phyloP scores from a whole-genome alignment of 306 rosid species.

The Ormosia emarginata region DNA sequence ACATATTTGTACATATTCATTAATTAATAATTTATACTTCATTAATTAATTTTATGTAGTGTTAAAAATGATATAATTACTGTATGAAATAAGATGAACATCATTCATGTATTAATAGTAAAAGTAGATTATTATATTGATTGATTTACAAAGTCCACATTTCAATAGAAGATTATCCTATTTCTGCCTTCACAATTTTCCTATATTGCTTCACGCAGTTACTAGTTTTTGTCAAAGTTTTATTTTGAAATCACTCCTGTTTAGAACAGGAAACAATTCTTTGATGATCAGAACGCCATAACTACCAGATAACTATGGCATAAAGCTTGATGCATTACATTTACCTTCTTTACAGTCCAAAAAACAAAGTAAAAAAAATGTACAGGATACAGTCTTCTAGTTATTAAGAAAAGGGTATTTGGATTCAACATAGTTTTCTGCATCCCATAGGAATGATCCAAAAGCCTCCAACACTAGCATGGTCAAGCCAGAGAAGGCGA shows the following conservation, averaged over 20 bases:
- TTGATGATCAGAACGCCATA: not conserved
- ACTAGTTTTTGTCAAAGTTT: not conserved
- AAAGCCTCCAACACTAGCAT: slow-evolving; percentile 88
- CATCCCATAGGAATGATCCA: slow-evolving; percentile 87
- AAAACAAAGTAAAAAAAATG: not conserved
- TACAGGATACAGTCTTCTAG: slow-evolving; percentile 21
- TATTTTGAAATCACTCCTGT: not conserved
- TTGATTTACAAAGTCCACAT: not conserved
- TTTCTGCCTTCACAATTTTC: not conserved
- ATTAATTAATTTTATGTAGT: no score
- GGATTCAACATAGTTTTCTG: slow-evolving; percentile 77
- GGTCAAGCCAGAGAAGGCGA: slow-evolving; percentile 67
- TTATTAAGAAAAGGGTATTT: slow-evolving; percentile 65
- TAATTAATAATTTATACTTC: no score
- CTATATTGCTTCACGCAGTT: slow-evolving; percentile 9
- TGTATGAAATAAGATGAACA: no score
- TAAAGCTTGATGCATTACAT: slow-evolving; percentile 20
- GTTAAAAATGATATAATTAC: no score
- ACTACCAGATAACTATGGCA: not conserved
- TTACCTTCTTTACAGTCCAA: slow-evolving; percentile 33
- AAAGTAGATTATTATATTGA: no score
- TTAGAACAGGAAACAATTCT: slow-evolving; percentile 13
- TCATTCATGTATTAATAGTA: no score
- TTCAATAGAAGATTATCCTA: slow-evolving; percentile 9
- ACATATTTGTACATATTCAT: no score